Base-by-base conservation (phyloP, 2,329 filamentous ascomycete species). In the Penicillium freii region DNA sequence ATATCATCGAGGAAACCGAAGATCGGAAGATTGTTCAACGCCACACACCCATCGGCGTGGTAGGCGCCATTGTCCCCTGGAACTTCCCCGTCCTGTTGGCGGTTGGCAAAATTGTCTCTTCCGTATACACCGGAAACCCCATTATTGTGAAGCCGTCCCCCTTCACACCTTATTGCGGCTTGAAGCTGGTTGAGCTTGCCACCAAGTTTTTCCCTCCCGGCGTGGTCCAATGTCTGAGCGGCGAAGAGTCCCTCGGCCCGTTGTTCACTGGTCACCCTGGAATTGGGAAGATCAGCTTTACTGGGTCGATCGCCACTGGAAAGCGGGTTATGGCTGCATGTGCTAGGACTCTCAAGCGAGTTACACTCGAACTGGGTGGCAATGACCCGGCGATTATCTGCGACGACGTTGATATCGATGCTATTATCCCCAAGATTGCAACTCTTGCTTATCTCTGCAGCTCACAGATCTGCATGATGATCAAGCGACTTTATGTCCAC, bases 401-500 rank as follows among this genome's bases (percentile, higher is more conserved):
- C 58, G 74, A 77, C 0, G 81, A 84, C 66, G 79, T 81, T 1
- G 80, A 84, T 54, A 69, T 84, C 5, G 75, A 72, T 8, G 71
- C 72, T 11, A 71, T 79, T 13, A 76, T 81, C 5, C 74, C 67
- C 1, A 70, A 77, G 68, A 72, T 83, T 10, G 81, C 79, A 0
- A 69, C 71, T 3, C 76, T 78, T 6, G 77, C 78, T 8, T 82
- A 85, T 60, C 77, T 81, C 56, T 81, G 83, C 64, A 80, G 79
- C 0, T 80, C 82, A 15, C 82, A 84, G 66, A 77, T 84, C 46
- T 85, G 82, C 67, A 77, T 85, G 25, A 80, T 80, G 44, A 79
- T 78, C 52, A 87, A 87, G 72, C 77, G 84, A 0, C 72, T 87
- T 31, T 87, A 84, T 65, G 80, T 88, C 2, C 85, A 87, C 65